Conservation (phyloP, 2,329 filamentous ascomycete species). For the Volutella citrinella region DNA sequence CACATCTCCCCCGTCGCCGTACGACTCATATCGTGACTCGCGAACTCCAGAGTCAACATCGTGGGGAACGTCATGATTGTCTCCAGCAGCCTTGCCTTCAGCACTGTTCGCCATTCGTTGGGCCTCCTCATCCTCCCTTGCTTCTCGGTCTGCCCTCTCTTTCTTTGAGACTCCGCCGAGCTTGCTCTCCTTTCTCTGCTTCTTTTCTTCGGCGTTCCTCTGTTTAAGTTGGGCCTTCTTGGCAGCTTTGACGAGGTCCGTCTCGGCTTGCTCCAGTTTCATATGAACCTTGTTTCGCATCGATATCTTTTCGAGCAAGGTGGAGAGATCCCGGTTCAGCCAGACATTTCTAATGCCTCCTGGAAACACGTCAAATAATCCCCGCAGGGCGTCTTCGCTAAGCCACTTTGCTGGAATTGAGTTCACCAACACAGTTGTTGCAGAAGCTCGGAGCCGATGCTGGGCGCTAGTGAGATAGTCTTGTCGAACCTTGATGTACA, state of each 20-base stretch:
- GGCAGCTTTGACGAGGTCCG: slow-evolving; percentile 74
- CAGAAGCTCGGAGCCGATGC: slow-evolving; percentile 87
- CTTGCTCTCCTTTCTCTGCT: slow-evolving; percentile 51
- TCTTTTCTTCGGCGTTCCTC: slow-evolving; percentile 61
- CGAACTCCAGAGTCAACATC: slow-evolving; percentile 44
- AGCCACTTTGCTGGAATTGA: slow-evolving; percentile 91
- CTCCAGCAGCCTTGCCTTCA: slow-evolving; percentile 49
- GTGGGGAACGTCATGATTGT: slow-evolving; percentile 53
- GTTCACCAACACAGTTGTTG: slow-evolving; percentile 91
- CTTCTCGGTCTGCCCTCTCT: slow-evolving; percentile 45
- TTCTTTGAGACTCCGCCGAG: slow-evolving; percentile 49
- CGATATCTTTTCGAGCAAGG: slow-evolving; percentile 80
- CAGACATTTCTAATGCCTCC: slow-evolving; percentile 94
- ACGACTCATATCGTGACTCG: slow-evolving; percentile 30
- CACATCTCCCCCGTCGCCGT: slow-evolving; percentile 23
- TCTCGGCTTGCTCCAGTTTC: slow-evolving; percentile 77
- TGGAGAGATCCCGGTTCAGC: slow-evolving; percentile 88
- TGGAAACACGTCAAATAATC: slow-evolving; percentile 92
- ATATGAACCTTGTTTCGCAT: slow-evolving; percentile 68
- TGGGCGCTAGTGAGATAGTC: slow-evolving; percentile 93
- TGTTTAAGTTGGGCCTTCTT: slow-evolving; percentile 77
- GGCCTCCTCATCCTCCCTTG: slow-evolving; percentile 48
- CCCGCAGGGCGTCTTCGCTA: slow-evolving; percentile 73
- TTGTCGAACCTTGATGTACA: slow-evolving; percentile 91
- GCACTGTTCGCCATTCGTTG: slow-evolving; percentile 46